Evolutionary conservation across 1,139 yeast genomes (phyloP).

Genomic region (Yamadazyma trypodendri): DNA sequence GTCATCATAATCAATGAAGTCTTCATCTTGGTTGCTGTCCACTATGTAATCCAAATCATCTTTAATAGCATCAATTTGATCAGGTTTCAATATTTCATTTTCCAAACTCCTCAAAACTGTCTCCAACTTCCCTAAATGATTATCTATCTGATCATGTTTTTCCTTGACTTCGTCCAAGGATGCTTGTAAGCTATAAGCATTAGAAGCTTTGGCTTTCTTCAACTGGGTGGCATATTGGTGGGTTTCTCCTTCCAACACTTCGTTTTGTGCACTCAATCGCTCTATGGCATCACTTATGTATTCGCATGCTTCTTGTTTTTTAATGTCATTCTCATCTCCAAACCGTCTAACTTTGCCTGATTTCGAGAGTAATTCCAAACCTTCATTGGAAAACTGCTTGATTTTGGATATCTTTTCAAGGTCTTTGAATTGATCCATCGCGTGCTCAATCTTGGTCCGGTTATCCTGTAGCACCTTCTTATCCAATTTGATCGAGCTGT

Average conservation of each 20-base stretch:
- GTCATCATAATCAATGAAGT: constrained; percentile 92
- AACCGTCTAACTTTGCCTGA: constrained; percentile 24
- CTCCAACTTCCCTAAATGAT: constrained; percentile 80
- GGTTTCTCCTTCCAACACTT: constrained; percentile 73
- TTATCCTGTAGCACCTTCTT: constrained; percentile 71
- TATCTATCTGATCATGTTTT: constrained; percentile 69
- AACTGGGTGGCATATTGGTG: constrained; percentile 49
- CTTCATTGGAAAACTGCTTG: constrained; percentile 94
- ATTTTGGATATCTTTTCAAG: constrained; percentile 94
- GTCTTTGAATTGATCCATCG: constrained; percentile 96
- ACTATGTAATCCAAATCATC: constrained; percentile 95
- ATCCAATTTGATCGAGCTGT: constrained; percentile 90
- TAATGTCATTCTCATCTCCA: constrained; percentile 74
- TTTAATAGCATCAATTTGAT: constrained; percentile 71
- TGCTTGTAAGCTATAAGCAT: constrained; percentile 39
- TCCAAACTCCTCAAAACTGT: constrained; percentile 74
- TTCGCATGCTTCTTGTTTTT: constrained; percentile 70
- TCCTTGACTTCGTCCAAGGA: constrained; percentile 62
- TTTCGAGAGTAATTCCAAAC: constrained; percentile 65
- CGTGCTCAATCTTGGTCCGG: constrained; percentile 80
- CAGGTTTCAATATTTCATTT: constrained; percentile 81
- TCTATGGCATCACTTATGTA: constrained; percentile 77
- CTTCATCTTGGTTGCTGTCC: constrained; percentile 94
- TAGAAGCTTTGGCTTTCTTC: constrained; percentile 54
- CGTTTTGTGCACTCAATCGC: constrained; percentile 80